Evolutionary conservation across 176 grass and related monocot genomes (phyloP).

Genomic region (Neostapfia colusana): DNA sequence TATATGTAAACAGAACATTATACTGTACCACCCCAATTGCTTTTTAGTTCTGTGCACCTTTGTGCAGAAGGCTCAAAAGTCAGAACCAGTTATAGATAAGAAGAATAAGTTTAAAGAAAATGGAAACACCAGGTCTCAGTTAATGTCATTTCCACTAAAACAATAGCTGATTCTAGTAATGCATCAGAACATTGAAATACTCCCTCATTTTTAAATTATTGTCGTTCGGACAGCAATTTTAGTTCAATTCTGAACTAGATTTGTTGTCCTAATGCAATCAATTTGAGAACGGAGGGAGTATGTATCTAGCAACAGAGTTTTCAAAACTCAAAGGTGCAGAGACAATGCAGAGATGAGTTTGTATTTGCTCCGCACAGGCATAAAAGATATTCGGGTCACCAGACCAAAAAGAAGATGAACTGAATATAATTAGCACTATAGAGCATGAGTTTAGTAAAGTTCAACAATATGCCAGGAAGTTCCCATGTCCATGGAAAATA

Average conservation of each 20-base stretch:
- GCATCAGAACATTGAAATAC: too few species aligned
- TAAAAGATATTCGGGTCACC: background rate
- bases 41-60: background rate
- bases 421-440: background rate
- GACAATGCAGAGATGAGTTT: background rate
- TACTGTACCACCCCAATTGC: background rate
- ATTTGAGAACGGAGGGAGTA: too few species aligned
- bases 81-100: background rate
- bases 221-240: too few species aligned
- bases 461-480: background rate
- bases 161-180: background rate
- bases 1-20: background rate
- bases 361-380: background rate
- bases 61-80: constrained; percentile 19
- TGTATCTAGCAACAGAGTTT: background rate
- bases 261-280: too few species aligned
- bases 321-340: background rate
- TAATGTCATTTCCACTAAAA: background rate
- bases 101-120: background rate
- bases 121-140: background rate
- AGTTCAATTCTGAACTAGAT: too few species aligned
- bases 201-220: too few species aligned
- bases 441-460: constrained; percentile 4
- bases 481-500: background rate
- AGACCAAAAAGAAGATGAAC: background rate